Evolutionary conservation across 1,284 basidiomycete species (phyloP).

Genomic region (Hemileia vastatrix): DNA sequence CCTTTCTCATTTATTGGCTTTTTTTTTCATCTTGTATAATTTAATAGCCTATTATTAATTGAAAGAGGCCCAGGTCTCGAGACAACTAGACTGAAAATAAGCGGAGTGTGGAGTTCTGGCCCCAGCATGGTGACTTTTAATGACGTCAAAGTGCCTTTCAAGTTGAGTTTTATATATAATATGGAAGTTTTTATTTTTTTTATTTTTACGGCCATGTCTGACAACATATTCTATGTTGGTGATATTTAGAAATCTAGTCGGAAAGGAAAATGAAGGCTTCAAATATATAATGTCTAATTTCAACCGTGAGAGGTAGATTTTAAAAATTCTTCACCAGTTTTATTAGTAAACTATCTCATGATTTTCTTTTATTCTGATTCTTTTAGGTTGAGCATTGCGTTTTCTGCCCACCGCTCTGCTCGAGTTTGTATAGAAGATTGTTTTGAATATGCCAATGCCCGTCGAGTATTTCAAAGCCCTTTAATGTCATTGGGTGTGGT

Average conservation of each 20-base stretch:
- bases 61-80: slow-evolving; percentile 7
- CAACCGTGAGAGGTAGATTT: slow-evolving; percentile 18
- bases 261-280: slow-evolving; percentile 21
- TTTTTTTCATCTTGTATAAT: neutral
- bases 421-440: slow-evolving; percentile 26
- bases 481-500: slow-evolving; percentile 17
- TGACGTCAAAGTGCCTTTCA: slow-evolving; percentile 17
- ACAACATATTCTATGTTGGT: neutral
- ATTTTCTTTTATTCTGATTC: neutral
- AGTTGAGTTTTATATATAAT: neutral
- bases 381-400: slow-evolving; percentile 15
- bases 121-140: slow-evolving; percentile 14
- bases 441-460: slow-evolving; percentile 3
- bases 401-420: slow-evolving; percentile 14
- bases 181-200: neutral
- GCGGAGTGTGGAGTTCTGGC: slow-evolving; percentile 17
- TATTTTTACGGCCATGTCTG: neutral
- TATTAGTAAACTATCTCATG: neutral
- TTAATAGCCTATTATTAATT: slow-evolving; percentile 8
- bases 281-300: slow-evolving; percentile 24
- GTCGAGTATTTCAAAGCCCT: slow-evolving; percentile 13
- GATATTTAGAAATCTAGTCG: slow-evolving; percentile 14
- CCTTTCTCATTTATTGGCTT: neutral
- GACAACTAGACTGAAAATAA: slow-evolving; percentile 8
- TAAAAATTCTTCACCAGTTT: neutral